phyloP scores from a whole-genome alignment of 352 stramenopile species.

The Globisporangium uncinulatum region DNA sequence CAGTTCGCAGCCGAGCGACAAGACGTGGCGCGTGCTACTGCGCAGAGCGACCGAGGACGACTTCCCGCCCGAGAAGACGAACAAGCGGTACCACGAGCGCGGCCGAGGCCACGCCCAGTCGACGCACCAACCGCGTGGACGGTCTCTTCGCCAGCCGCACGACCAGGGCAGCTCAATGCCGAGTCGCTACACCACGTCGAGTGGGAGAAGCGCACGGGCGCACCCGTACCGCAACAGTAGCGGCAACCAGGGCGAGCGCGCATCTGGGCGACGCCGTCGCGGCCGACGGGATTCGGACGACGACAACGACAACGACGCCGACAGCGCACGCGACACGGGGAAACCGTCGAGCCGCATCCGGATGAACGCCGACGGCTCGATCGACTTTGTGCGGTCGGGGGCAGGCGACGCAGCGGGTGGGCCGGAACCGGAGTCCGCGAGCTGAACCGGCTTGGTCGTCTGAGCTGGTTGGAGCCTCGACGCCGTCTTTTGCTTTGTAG shows the following conservation, averaged over 20 bases:
- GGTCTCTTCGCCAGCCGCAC: slow-evolving; percentile 10
- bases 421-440: too few relatives aligned
- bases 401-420: not conserved
- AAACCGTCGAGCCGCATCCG: slow-evolving; percentile 49
- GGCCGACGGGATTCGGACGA: slow-evolving; percentile 8
- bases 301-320: slow-evolving; percentile 11
- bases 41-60: slow-evolving; percentile 69
- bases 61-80: slow-evolving; percentile 71
- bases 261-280: slow-evolving; percentile 2
- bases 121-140: slow-evolving; percentile 17
- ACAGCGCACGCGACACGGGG: slow-evolving; percentile 18
- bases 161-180: slow-evolving; percentile 19
- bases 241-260: slow-evolving; percentile 16
- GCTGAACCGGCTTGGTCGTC: too few relatives aligned
- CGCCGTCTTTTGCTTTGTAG: not conserved
- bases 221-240: slow-evolving; percentile 38
- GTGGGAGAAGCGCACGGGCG: slow-evolving; percentile 21
- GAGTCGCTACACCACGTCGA: slow-evolving; percentile 21
- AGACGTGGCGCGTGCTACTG: slow-evolving; percentile 69
- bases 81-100: slow-evolving; percentile 71
- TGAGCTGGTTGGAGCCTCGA: too few relatives aligned
- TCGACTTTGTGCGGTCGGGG: slow-evolving; percentile 40
- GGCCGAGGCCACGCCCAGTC: slow-evolving; percentile 8
- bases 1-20: slow-evolving; percentile 36
- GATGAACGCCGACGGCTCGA: slow-evolving; percentile 56